These are phyloP conservation scores for Leishmania arabica DNA, from an alignment of 208 protist genomes.

Conservation along the genomic window DNA sequence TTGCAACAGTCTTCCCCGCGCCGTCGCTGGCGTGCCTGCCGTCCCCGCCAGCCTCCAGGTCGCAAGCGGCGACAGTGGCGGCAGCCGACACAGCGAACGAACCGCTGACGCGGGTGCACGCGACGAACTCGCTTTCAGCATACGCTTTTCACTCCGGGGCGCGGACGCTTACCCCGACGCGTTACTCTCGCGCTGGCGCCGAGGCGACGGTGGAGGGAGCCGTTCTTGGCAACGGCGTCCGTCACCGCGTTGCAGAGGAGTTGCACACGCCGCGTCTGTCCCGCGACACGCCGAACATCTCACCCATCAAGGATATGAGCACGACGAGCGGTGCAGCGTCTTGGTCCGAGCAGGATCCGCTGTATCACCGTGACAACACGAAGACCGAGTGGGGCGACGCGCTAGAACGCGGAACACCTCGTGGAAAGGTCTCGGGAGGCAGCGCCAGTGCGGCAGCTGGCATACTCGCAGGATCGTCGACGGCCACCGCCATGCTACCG, in stretches of 20 bases:
- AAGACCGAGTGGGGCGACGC: conserved; percentile 3
- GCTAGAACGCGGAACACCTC: background rate
- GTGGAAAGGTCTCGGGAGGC: background rate
- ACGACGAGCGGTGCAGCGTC: conserved; percentile 21
- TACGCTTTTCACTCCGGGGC: conserved; percentile 10
- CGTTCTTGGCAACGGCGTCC: conserved; percentile 17
- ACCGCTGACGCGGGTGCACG: background rate
- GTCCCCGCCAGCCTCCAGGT: background rate
- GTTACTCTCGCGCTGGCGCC: background rate
- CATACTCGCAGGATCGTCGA: background rate
- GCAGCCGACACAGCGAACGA: background rate
- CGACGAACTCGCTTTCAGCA: conserved; percentile 13
- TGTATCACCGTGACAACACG: conserved; percentile 10
- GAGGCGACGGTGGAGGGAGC: conserved; percentile 15
- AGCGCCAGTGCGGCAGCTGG: background rate
- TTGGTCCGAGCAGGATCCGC: conserved; percentile 15
- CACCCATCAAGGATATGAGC: conserved; percentile 35
- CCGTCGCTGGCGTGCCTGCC: background rate
- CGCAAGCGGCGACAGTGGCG: background rate
- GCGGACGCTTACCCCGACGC: conserved; percentile 2
- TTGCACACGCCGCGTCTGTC: conserved; percentile 7
- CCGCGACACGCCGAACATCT: conserved; percentile 39
- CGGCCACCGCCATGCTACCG: background rate
- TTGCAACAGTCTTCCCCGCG: background rate
- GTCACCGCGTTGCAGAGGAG: conserved; percentile 3